phyloP scores from a whole-genome alignment of 75 land plant species.

The Chamaecyparis obtusa region DNA sequence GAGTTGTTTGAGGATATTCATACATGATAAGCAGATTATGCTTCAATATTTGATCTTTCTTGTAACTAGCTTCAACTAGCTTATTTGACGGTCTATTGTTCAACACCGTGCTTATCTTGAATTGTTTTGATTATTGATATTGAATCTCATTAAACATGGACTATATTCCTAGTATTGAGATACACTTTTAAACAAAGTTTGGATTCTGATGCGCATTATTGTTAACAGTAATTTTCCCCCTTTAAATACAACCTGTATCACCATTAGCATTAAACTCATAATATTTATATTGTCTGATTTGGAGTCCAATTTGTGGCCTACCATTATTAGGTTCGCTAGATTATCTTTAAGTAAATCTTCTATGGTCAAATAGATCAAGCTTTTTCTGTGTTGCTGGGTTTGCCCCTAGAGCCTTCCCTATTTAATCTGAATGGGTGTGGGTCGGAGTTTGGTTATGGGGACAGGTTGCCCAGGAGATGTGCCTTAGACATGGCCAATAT shows the following conservation, averaged over 20 bases:
- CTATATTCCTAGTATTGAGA: background rate
- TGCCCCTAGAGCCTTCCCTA: too few species aligned
- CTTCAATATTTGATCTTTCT: background rate
- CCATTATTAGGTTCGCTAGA: background rate
- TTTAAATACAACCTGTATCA: background rate
- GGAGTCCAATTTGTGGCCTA: background rate
- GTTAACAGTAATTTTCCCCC: background rate
- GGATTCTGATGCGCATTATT: background rate
- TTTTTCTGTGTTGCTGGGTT: too few species aligned
- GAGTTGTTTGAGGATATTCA: background rate
- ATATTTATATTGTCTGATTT: too few species aligned
- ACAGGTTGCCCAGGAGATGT: too few species aligned
- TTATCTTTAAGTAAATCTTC: background rate
- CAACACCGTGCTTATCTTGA: background rate
- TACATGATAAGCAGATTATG: background rate
- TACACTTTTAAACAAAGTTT: background rate
- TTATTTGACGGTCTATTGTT: too few species aligned
- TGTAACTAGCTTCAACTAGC: background rate
- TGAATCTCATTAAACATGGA: background rate
- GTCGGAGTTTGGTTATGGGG: too few species aligned
- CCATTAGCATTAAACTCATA: background rate
- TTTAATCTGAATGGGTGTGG: too few species aligned
- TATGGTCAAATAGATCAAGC: background rate
- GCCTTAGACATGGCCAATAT: too few species aligned
- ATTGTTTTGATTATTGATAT: background rate